phyloP scores from a whole-genome alignment of 2,329 filamentous ascomycete genomes.

The Scolecobasidium constrictum region DNA sequence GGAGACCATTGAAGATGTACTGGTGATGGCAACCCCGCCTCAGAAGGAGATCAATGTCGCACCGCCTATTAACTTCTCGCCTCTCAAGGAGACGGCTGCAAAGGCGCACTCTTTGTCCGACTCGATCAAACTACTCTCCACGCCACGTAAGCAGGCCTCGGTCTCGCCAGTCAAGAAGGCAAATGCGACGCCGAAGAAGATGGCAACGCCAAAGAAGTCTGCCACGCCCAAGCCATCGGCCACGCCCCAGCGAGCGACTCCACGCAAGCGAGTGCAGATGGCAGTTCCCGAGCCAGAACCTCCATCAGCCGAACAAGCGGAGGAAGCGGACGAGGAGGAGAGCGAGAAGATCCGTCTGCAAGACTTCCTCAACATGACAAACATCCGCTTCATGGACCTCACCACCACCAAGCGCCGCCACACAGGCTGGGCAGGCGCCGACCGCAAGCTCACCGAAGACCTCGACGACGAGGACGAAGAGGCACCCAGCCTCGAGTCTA shows the following conservation, averaged over 20 bases:
- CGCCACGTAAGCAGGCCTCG: constrained; percentile 35
- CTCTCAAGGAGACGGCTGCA: constrained; percentile 3
- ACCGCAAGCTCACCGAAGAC: constrained; percentile 31
- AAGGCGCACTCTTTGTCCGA: constrained; percentile 21
- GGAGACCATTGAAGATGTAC: background rate
- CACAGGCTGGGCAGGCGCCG: constrained; percentile 49
- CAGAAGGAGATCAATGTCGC: background rate
- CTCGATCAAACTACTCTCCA: constrained; percentile 36
- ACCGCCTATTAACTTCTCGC: constrained; percentile 3
- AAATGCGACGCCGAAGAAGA: constrained; percentile 19
- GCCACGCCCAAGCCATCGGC: constrained; percentile 25
- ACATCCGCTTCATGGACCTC: constrained; percentile 95
- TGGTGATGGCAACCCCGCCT: constrained; percentile 1
- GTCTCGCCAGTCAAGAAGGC: constrained; percentile 31
- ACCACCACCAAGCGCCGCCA: constrained; percentile 91
- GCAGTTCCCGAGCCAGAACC: constrained; percentile 15
- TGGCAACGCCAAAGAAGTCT: constrained; percentile 21
- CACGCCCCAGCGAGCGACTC: constrained; percentile 19
- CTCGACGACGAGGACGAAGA: constrained; percentile 26
- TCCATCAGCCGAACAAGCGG: constrained; percentile 16
- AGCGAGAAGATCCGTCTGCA: constrained; percentile 68
- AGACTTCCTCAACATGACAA: constrained; percentile 89
- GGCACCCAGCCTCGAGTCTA: constrained; percentile 53
- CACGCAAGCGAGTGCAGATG: constrained; percentile 6
- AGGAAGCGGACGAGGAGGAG: constrained; percentile 37